Evolutionary conservation across 225 moss, liverwort and hornwort species (phyloP), one percentile per base, ranked within the genome.

Genomic region (Lunularia cruciata): DNA sequence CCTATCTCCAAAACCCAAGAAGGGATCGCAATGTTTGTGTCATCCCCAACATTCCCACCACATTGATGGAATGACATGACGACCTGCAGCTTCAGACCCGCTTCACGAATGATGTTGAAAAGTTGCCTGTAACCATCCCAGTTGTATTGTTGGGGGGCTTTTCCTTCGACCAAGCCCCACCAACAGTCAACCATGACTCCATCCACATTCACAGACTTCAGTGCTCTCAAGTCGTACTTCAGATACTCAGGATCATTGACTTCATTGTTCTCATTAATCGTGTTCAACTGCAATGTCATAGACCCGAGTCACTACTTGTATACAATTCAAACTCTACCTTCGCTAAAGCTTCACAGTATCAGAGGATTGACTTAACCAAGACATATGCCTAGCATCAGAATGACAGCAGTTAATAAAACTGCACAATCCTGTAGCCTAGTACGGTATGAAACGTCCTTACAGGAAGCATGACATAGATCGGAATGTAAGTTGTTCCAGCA

Each of bases 401-500:
- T n/a, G n/a, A n/a, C n/a, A n/a, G n/a, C n/a, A n/a, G n/a, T n/a
- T n/a, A n/a, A n/a, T n/a, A 19, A 38, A 8, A 45, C 45, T 9
- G 12, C 35, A 61, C 5, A 36, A 19, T 18, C 34, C 33, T 60
- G 8, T 11, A 63, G 28, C 25, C 25, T 43, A 18, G 11, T n/a
- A 31, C 18, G 7, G 10, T 2, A 57, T 23, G n/a, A 39, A 26
- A 40, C 27, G 23, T 33, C 67, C 87, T 72, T 79, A 94, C 94
- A 72, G 94, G 94, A 72, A 95, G 89, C 94, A 95, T 95, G 67
- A 95, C 94, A 72, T 88, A 95, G n/a, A 95, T 89, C 10, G 94
- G 94, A 71, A 95, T 95, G 42, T 85, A 72, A 13, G 86, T 76
- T 46, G 86, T 95, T 67, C 94, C 91, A 3, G 89, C 75, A 68